Evolutionary conservation across 306 rosid species (phyloP), one percentile per base, ranked within the genome.

Genomic region (Datisca glomerata): DNA sequence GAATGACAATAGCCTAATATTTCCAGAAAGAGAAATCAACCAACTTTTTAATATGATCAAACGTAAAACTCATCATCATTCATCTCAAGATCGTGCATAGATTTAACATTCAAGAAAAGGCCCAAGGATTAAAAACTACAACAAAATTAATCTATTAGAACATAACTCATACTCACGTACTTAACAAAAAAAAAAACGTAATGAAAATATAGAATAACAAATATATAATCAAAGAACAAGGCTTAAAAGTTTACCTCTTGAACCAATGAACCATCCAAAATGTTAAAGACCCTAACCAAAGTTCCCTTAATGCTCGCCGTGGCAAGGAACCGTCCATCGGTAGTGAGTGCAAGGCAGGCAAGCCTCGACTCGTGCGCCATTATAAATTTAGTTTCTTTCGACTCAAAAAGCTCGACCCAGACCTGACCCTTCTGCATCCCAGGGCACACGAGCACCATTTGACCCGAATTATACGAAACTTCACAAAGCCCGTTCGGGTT

Each of bases 191-290:
- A n/a, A n/a, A n/a, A n/a, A n/a, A n/a, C n/a, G n/a, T n/a, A n/a
- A n/a, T n/a, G n/a, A n/a, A n/a, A n/a, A n/a, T n/a, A n/a, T n/a
- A n/a, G n/a, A n/a, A n/a, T n/a, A n/a, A n/a, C n/a, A n/a, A n/a
- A n/a, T n/a, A n/a, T n/a, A n/a, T n/a, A n/a, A n/a, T n/a, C n/a
- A 32, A 20, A 13, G 3, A 49, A 7, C 1, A 4, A 22, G 20
- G n/a, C n/a, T n/a, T n/a, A n/a, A n/a, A n/a, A n/a, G n/a, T n/a
- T 18, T 34, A 80, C 96, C 93, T 85, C 96, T 45, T 77, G 96
- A 6, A 85, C 73, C 67, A 80, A 65, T 22, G 93, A 59, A 28
- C 81, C 85, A 57, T 85, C 93, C 42, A 70, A 47, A 6, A 93
- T 62, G 49, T 77, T 80, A 67, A 77, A 80, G 49, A 85, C 44